These are phyloP conservation scores for Senna tora DNA, from an alignment of 306 rosid genomes.

Conservation along the genomic window DNA sequence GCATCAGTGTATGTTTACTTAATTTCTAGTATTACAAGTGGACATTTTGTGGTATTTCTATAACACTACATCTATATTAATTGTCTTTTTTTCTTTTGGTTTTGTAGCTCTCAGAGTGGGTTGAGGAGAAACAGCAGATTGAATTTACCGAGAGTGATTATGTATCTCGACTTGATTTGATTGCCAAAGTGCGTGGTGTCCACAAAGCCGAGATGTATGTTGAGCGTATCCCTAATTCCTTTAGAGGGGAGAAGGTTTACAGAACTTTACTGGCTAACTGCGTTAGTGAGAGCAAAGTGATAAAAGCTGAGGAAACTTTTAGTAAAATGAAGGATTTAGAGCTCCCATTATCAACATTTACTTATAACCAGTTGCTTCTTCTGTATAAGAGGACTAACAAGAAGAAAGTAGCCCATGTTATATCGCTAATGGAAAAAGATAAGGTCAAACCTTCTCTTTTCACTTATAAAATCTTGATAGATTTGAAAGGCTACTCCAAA, in stretches of 20 bases:
- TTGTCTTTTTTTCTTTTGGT: conserved; percentile 1
- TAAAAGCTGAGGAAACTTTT: conserved; percentile 67
- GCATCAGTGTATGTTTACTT: neutral
- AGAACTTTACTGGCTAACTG: conserved; percentile 64
- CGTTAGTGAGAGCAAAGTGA: conserved; percentile 45
- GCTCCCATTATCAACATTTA: conserved; percentile 62
- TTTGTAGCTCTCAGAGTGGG: conserved; percentile 83
- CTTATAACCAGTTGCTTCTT: conserved; percentile 77
- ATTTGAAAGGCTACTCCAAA: conserved; percentile 57
- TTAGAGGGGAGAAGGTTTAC: conserved; percentile 67
- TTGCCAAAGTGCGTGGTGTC: conserved; percentile 72
- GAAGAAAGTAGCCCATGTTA: conserved; percentile 69
- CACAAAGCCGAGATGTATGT: conserved; percentile 63
- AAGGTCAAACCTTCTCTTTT: conserved; percentile 62
- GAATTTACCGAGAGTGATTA: conserved; percentile 68
- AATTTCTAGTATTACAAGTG: conserved; percentile 24
- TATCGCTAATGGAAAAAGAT: conserved; percentile 80
- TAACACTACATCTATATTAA: neutral
- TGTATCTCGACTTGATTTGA: conserved; percentile 74
- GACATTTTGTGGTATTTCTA: neutral
- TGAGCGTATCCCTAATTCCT: conserved; percentile 65
- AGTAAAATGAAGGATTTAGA: conserved; percentile 76
- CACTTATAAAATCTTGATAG: conserved; percentile 67
- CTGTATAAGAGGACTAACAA: conserved; percentile 74
- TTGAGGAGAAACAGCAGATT: conserved; percentile 56